A percentile compares a stretch with the other conserved stretches of the same genome.
phyloP scores from a whole-genome alignment of 257 asterid species.

The Ehretia macrophylla region DNA sequence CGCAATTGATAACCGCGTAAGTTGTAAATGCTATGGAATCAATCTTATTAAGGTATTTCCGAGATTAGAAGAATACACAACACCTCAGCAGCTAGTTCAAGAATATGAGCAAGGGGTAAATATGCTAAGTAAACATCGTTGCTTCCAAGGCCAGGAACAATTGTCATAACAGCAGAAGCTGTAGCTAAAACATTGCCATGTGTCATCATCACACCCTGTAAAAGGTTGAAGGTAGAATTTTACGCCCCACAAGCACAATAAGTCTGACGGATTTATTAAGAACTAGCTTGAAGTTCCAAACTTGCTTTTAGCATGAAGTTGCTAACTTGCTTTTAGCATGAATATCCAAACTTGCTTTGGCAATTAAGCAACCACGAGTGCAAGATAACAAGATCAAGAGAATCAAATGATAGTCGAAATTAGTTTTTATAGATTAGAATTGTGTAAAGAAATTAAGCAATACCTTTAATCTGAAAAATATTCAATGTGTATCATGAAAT shows the following conservation, averaged over 20 bases:
- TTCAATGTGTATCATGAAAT: no score
- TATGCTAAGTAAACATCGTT: slow-evolving; percentile 87
- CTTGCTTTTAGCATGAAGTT: no score
- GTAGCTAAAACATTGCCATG: slow-evolving; percentile 89
- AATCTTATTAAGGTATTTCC: not conserved
- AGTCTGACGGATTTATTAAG: not conserved
- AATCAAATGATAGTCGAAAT: no score
- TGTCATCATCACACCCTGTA: slow-evolving; percentile 99
- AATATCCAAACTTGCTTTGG: no score
- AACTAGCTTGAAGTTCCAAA: no score
- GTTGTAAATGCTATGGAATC: slow-evolving; percentile 5
- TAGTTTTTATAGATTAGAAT: no score
- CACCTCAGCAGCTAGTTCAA: slow-evolving; percentile 98
- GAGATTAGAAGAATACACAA: slow-evolving; percentile 4
- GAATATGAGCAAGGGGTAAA: slow-evolving; percentile 94
- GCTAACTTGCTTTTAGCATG: no score
- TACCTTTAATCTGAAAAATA: no score
- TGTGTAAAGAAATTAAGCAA: no score
- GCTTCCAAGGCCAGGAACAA: slow-evolving; percentile 76
- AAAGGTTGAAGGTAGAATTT: not conserved
- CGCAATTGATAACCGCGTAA: slow-evolving; percentile 3
- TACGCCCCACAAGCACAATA: not conserved
- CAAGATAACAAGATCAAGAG: no score
- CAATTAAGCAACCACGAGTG: no score
- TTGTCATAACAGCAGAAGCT: slow-evolving; percentile 84